Percentiles rank a stretch among this genome's conserved stretches.
Evolutionary conservation across 164 flowering plant species (phyloP).

Genomic region (Liriodendron chinense): DNA sequence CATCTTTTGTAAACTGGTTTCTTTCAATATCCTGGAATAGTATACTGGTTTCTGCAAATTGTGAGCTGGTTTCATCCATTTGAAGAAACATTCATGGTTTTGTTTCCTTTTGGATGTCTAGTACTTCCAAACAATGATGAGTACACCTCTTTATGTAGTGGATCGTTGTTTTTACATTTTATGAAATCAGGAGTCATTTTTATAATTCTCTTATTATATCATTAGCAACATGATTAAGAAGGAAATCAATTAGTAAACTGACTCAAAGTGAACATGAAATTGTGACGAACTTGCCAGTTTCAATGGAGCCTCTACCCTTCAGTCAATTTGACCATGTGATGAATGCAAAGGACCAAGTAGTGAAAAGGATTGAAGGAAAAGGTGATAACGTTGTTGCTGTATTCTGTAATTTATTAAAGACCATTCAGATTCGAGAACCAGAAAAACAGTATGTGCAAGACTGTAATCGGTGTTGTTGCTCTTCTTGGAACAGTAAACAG

Average conservation of each 20-base stretch:
- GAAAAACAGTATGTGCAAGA: slow-evolving; percentile 24
- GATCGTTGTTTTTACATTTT: too few species aligned
- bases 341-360: slow-evolving; percentile 31
- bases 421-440: slow-evolving; percentile 8
- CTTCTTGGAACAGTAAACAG: slow-evolving; percentile 51
- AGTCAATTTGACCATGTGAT: slow-evolving; percentile 8
- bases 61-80: too few species aligned
- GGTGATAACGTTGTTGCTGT: slow-evolving; percentile 44
- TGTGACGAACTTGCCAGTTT: slow-evolving; percentile 21
- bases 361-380: slow-evolving; percentile 31
- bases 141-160: too few species aligned
- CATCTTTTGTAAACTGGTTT: too few species aligned
- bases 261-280: background rate
- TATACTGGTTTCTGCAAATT: too few species aligned
- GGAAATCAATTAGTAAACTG: background rate
- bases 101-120: too few species aligned
- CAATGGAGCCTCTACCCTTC: slow-evolving; percentile 14
- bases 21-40: too few species aligned
- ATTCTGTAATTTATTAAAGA: slow-evolving; percentile 28
- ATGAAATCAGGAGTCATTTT: too few species aligned
- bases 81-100: too few species aligned
- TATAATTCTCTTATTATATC: background rate
- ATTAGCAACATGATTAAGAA: background rate
- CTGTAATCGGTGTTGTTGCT: slow-evolving; percentile 65
- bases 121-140: too few species aligned